phyloP scores from a whole-genome alignment of 768 basidiomycete species.

The Leccinum broughii region DNA sequence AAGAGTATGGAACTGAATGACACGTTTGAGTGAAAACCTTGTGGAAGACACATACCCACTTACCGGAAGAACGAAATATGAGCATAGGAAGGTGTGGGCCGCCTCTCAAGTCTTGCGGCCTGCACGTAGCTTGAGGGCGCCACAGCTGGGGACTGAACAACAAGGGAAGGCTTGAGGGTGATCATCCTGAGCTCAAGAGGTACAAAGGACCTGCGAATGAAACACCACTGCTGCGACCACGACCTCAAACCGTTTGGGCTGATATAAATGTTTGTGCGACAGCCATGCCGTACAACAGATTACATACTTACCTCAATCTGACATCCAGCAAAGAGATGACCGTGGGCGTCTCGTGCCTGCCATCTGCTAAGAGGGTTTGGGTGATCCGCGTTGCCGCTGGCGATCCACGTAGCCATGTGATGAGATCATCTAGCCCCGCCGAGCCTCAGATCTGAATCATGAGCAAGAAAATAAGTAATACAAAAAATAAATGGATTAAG shows the following conservation, averaged over 20 bases:
- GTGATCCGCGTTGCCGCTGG: not conserved
- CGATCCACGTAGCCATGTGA: conserved; percentile 18
- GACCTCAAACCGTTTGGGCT: conserved; percentile 2
- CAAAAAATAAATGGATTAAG: not conserved
- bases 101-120: conserved; percentile 21
- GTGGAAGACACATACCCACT: conserved; percentile 11
- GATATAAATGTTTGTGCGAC: conserved; percentile 19
- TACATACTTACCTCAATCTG: conserved; percentile 14
- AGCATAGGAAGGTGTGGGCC: conserved; percentile 32
- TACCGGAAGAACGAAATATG: conserved; percentile 55
- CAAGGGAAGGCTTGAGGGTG: conserved; percentile 19
- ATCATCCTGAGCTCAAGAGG: conserved; percentile 19
- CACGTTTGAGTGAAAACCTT: conserved; percentile 6
- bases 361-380: conserved; percentile 1
- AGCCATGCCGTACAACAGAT: conserved; percentile 25
- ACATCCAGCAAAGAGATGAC: conserved; percentile 12
- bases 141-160: conserved; percentile 7
- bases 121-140: conserved; percentile 38
- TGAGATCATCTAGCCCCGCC: conserved; percentile 1
- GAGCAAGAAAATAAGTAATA: not conserved
- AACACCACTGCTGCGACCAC: not conserved
- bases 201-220: not conserved
- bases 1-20: conserved; percentile 49
- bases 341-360: conserved; percentile 10
- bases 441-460: not conserved